Evolutionary conservation across 495 filamentous ascomycete species (phyloP).

Genomic region (Tetracladium marchalianum): DNA sequence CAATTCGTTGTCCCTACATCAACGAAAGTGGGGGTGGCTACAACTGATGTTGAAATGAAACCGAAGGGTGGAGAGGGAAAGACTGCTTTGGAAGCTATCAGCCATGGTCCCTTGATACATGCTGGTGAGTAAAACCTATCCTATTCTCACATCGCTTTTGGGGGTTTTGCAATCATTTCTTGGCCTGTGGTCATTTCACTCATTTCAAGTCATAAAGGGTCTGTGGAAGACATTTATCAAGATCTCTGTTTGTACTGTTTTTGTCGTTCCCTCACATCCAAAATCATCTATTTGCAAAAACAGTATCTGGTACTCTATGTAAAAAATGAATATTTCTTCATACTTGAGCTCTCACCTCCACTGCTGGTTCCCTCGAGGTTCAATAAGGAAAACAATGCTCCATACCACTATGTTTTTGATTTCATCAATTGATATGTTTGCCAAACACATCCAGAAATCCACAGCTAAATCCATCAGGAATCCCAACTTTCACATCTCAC

Average conservation of each 20-base stretch:
- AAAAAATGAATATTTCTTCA: too few relatives aligned
- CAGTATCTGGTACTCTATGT: too few relatives aligned
- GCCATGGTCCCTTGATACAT: slow-evolving; percentile 15
- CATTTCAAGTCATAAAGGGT: too few relatives aligned
- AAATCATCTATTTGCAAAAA: too few relatives aligned
- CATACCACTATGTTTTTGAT: neutral
- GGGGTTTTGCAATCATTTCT: too few relatives aligned
- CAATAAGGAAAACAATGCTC: neutral
- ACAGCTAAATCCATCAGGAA: slow-evolving; percentile 21
- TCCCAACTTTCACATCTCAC: slow-evolving; percentile 34
- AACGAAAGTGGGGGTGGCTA: slow-evolving; percentile 7
- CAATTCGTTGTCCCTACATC: neutral
- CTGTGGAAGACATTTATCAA: neutral
- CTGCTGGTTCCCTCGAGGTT: neutral
- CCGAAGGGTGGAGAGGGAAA: slow-evolving; percentile 16
- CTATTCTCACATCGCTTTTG: too few relatives aligned
- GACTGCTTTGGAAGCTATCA: slow-evolving; percentile 22
- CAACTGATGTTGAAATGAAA: slow-evolving; percentile 2
- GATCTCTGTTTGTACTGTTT: neutral
- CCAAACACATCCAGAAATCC: neutral
- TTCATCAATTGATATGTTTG: neutral
- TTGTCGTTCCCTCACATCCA: neutral
- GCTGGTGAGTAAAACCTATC: slow-evolving; percentile 5
- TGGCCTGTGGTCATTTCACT: too few relatives aligned
- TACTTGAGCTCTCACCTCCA: too few relatives aligned